These are phyloP conservation scores for Solanum raphanifolium DNA, from an alignment of 257 asterid species.

Conservation along the genomic window DNA sequence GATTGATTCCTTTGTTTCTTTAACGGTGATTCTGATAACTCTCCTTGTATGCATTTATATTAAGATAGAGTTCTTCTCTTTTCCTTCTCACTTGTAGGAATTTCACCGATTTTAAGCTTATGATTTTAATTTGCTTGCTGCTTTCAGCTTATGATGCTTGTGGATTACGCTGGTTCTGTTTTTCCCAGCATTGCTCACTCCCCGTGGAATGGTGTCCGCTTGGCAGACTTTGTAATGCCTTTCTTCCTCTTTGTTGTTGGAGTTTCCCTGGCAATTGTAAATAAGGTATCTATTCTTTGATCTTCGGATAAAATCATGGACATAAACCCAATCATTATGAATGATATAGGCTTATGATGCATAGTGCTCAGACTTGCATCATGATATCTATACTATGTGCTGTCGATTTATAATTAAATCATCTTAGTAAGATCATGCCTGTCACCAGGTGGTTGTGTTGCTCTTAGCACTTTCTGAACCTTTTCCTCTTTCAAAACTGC, in stretches of 20 bases:
- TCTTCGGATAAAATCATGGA: not conserved
- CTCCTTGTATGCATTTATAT: not conserved
- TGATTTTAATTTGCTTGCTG: not conserved
- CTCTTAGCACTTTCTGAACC: not conserved
- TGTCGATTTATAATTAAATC: not conserved
- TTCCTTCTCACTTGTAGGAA: not conserved
- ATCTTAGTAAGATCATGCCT: not conserved
- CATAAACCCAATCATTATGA: not conserved
- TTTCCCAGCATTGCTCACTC: conserved; percentile 64
- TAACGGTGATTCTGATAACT: not conserved
- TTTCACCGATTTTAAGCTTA: not conserved
- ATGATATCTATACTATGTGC: not conserved
- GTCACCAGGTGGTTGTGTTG: not conserved
- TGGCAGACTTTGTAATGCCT: conserved; percentile 94
- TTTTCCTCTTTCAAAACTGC: conserved; percentile 10
- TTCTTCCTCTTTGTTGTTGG: conserved; percentile 86
- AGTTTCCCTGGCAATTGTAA: conserved; percentile 55
- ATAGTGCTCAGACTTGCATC: not conserved
- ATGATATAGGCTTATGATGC: not conserved
- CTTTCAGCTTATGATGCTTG: conserved; percentile 84
- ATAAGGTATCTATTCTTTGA: conserved; percentile 40
- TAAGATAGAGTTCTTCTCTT: not conserved
- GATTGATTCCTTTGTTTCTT: not conserved
- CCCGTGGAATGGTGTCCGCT: conserved; percentile 81
- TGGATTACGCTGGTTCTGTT: conserved; percentile 72